A percentile compares a stretch with the other conserved stretches of the same genome.
Conservation (phyloP, 139 green algal species). For the Micractinium sp. region DNA sequence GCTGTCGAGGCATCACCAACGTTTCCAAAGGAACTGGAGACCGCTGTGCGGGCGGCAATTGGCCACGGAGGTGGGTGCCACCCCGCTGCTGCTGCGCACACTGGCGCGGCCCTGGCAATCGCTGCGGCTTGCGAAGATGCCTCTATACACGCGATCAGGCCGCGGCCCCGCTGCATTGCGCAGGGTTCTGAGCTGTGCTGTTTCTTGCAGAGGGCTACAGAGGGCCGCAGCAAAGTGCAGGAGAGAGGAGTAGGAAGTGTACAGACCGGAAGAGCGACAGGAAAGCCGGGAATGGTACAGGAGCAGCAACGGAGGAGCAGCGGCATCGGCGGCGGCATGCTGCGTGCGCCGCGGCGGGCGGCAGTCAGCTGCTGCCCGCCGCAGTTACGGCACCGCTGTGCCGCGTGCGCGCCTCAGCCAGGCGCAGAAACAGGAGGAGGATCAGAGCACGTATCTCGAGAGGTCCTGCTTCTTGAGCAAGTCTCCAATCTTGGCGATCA, state of each 20-base stretch:
- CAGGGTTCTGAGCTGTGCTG: not conserved
- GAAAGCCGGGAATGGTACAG: not conserved
- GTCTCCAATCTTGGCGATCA: conserved; percentile 63
- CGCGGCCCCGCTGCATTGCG: not conserved
- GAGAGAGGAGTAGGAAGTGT: not conserved
- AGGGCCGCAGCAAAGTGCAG: not conserved
- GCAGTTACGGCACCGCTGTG: not conserved
- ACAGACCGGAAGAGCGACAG: not conserved
- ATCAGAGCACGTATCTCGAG: conserved; percentile 77
- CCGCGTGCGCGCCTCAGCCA: not conserved
- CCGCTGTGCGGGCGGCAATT: too few species aligned
- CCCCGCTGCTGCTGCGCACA: not conserved
- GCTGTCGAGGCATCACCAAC: not conserved
- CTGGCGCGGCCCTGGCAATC: not conserved
- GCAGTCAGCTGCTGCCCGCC: not conserved
- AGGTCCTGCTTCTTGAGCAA: conserved; percentile 82
- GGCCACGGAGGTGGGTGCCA: not conserved
- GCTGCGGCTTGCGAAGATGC: not conserved
- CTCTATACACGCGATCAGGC: not conserved
- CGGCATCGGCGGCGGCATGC: too few species aligned
- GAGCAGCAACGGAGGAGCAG: not conserved
- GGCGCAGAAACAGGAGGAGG: not conserved
- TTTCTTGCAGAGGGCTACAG: not conserved
- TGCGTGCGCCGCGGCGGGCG: not conserved
- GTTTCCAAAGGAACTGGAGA: too few species aligned